A percentile compares a stretch with the other conserved stretches of the same genome.
These are phyloP conservation scores for Ceratorhiza oryzae-sativae DNA, from an alignment of 1,284 basidiomycete species.

Conservation along the genomic window DNA sequence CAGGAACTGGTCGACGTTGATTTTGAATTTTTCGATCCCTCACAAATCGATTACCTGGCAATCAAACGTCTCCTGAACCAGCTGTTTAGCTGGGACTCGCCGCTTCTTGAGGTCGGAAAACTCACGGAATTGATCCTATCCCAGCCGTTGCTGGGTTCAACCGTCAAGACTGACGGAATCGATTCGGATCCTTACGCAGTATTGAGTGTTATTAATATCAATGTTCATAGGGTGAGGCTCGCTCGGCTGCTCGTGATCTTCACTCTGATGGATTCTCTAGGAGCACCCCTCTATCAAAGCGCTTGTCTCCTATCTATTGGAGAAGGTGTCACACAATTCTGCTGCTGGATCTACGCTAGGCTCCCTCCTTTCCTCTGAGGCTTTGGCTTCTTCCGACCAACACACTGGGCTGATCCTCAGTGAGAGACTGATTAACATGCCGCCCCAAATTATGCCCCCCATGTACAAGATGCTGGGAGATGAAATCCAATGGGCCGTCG, in stretches of 20 bases:
- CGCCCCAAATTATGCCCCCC: constrained; percentile 85
- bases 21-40: constrained; percentile 91
- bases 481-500: constrained; percentile 75
- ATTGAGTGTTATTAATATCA: constrained; percentile 82
- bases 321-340: constrained; percentile 58
- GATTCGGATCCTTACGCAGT: constrained; percentile 89
- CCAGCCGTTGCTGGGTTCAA: constrained; percentile 81
- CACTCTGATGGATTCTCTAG: constrained; percentile 52
- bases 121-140: constrained; percentile 79
- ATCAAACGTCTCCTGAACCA: constrained; percentile 82
- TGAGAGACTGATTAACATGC: constrained; percentile 91
- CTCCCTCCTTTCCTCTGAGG: constrained; percentile 56
- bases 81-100: constrained; percentile 83
- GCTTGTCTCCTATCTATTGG: constrained; percentile 71
- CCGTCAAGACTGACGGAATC: constrained; percentile 88
- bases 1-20: constrained; percentile 79
- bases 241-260: neutral
- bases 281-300: constrained; percentile 73
- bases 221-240: constrained; percentile 68
- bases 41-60: constrained; percentile 83
- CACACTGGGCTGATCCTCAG: constrained; percentile 84
- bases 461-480: constrained; percentile 87
- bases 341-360: constrained; percentile 62
- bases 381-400: constrained; percentile 50
- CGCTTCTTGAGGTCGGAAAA: constrained; percentile 70